Base-by-base conservation (phyloP, 441 rosid genomes). In the Croton laevigatus region DNA sequence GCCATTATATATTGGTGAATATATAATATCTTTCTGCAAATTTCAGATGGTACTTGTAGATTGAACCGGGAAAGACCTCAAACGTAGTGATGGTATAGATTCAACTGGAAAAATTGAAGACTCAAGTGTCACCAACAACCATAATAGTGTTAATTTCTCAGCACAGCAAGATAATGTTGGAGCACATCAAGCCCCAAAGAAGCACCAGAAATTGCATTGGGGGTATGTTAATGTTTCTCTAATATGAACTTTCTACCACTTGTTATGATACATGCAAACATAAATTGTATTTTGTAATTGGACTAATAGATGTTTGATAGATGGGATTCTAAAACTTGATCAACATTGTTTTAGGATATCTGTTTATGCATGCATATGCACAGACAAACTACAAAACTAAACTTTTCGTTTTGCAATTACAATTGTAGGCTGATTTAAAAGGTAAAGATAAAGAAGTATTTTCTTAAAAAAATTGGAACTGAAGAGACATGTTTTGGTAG, bases 201-300 rank as follows among this genome's bases (percentile, higher is more conserved):
- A 66, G 58, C 75, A 45, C 49, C 68, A 53, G 34, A 76, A 76
- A 40, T 68, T 71, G 40, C 37, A 71, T 48, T 76, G 79, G 79
- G 79, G 79, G 75, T 76, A 71, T 17, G 75, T 37, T 60, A 66
- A 71, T 17, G 75, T 37, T 60, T 59, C 61, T 8, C 27, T 27
- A 20, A 59, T 61, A 46, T 62, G 55, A 34, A 3, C 19, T 59
- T 8, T 46, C 44, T 69, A 32, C 3, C 45, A 20, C 14, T 66
- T 48, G 20, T 61, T 48, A 20, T 55, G 37, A 11, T 54, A 19
- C 71, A 20, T 17, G 11, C 11, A 66, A 57, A 16, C 6, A 32
- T 5, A 49, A 27, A 27, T 4, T 38, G 19, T 36, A 32, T 44
- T 38, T 40, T 10, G 11, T 55, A 14, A 32, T 64, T 61, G 6